Evolutionary conservation across 257 asterid species (phyloP), one percentile per base, ranked within the genome.

Genomic region (Rubia yunnanensis): DNA sequence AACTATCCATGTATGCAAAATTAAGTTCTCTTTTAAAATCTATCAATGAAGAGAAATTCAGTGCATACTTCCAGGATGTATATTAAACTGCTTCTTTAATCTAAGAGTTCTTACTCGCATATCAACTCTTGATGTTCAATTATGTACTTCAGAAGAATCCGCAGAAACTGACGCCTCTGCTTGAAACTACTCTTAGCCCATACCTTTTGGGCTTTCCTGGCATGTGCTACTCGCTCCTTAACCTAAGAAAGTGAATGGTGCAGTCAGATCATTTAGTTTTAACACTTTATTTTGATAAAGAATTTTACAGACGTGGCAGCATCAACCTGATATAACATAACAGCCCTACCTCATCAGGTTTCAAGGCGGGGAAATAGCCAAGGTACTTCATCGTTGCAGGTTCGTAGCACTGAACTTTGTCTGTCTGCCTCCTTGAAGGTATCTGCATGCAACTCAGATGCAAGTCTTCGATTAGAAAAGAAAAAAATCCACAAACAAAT

Each of bases 321-420:
- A 31, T 58, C 23, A 46, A 61, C 57, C 38, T 46, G 46, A 46
- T 28, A 18, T 26, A n/a, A 38, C 3, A 81, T 63, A 18, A 64
- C 72, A 48, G 46, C 60, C 78, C 44, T 73, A 94, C 99, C 92
- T 90, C 99, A 57, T 88, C 97, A 71, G 95, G 83, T 70, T 90
- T 80, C 81, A 94, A 66, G 24, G 96, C 97, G 44, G 96, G 94
- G 75, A 79, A 83, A 81, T 39, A 86, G 60, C 97, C 97, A 61
- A 94, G 86, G 80, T 88, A 94, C 67, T 94, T 90, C 97, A 94
- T 90, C 56, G 99, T 94, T 71, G 99, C 97, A 71, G 99, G 99
- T 77, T 94, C 99, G 79, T 94, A 94, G 85, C 99, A 94, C 75
- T 81, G 95, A 77, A 94, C 99, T 85, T 77, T 94, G 79, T 94